Conservation (phyloP, 345 rosid species). For the Stellera chamaejasme region DNA sequence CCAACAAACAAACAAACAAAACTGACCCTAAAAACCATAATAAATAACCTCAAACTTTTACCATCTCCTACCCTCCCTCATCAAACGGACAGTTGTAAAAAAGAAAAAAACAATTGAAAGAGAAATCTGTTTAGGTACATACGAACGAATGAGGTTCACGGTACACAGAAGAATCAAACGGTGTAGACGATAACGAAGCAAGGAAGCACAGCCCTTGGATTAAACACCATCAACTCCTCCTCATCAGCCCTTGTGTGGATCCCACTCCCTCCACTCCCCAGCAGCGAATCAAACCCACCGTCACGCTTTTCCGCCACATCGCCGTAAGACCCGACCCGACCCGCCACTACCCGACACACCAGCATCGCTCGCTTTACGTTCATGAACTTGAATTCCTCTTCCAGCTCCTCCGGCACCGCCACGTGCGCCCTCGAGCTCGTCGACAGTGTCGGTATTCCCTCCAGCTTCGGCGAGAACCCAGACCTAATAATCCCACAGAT, state of each 20-base stretch:
- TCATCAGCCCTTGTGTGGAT: constrained; percentile 47
- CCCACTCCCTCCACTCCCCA: constrained; percentile 50
- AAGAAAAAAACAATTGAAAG: background rate
- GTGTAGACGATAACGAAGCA: constrained; percentile 88
- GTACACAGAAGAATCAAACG: constrained; percentile 19
- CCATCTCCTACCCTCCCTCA: background rate
- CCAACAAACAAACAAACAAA: too few relatives aligned
- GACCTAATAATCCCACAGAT: constrained; percentile 73
- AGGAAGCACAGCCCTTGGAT: constrained; percentile 99
- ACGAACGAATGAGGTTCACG: too few relatives aligned
- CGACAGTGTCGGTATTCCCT: constrained; percentile 72
- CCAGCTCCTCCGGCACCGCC: constrained; percentile 71
- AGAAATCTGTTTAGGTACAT: background rate
- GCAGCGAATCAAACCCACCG: constrained; percentile 67
- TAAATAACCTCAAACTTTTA: too few relatives aligned
- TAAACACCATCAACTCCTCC: constrained; percentile 77
- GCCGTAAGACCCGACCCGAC: constrained; percentile 58
- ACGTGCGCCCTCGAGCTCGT: constrained; percentile 80
- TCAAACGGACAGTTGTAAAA: too few relatives aligned
- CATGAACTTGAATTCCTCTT: constrained; percentile 89
- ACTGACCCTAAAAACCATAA: too few relatives aligned
- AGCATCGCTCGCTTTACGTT: constrained; percentile 89
- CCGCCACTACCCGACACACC: constrained; percentile 81
- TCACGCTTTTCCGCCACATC: constrained; percentile 44
- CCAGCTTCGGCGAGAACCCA: constrained; percentile 86